Percentiles rank a stretch among this genome's conserved stretches.
Evolutionary conservation across 164 flowering plant species (phyloP).

Genomic region (Sedum album): DNA sequence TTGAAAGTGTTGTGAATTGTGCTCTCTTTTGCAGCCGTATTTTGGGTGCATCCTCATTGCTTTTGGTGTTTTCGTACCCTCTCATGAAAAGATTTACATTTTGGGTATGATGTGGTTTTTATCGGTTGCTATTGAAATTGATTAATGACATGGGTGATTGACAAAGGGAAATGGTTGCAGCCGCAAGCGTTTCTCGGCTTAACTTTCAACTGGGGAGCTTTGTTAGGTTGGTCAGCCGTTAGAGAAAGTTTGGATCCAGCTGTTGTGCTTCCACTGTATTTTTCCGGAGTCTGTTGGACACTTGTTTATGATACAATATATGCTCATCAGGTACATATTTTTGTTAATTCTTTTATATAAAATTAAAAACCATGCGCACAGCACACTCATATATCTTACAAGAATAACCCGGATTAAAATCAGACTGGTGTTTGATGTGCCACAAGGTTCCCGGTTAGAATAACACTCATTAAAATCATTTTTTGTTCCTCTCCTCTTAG

Average conservation of each 20-base stretch:
- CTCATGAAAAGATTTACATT: constrained; percentile 95
- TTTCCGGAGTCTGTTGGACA: constrained; percentile 92
- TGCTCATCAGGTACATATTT: constrained; percentile 84
- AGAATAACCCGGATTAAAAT: not conserved
- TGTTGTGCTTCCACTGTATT: constrained; percentile 66
- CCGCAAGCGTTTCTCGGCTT: constrained; percentile 96
- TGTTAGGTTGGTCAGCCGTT: constrained; percentile 91
- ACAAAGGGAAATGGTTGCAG: constrained; percentile 30
- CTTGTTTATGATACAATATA: constrained; percentile 98
- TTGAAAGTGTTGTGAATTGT: not conserved
- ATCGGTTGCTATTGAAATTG: not conserved
- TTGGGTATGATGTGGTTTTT: constrained; percentile 50
- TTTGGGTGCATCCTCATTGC: constrained; percentile 86
- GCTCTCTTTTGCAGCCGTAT: constrained; percentile 41
- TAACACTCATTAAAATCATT: too few relatives aligned
- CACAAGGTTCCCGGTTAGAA: not conserved
- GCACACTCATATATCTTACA: not conserved
- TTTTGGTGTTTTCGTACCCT: constrained; percentile 95
- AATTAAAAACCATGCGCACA: not conserved
- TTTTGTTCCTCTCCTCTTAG: too few relatives aligned
- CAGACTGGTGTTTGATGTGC: not conserved
- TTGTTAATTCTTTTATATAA: not conserved
- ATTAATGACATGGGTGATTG: constrained; percentile 6
- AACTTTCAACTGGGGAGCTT: constrained; percentile 97
- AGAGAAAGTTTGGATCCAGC: constrained; percentile 79